Base-by-base conservation (phyloP, 2,329 filamentous ascomycete genomes). In the Calycina herbarum region DNA sequence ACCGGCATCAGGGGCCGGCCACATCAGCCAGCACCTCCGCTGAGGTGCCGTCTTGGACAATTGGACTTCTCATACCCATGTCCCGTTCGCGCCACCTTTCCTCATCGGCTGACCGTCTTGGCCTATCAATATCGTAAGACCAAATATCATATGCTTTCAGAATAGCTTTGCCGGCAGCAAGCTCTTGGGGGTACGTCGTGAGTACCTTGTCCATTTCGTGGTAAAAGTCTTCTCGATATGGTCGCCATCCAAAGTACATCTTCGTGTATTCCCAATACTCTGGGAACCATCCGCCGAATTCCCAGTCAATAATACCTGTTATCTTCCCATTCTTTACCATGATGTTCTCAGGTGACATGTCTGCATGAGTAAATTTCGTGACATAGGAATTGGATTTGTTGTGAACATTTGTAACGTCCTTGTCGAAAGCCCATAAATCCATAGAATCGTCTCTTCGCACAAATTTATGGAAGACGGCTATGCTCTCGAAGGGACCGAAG, bases 231-330 rank as follows among this genome's bases (percentile, higher is more conserved):
- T 59, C 42, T 59, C 62, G 62, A 51, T 64, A 64, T 59, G 62
- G 62, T 60, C 62, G 62, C 62, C 62, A 64, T 59, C 62, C 56
- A 56, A 59, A 64, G 42, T 56, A 60, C 62, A 62, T 62, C 59
- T 65, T 67, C 45, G 62, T 61, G 57, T 68, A 68, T 20, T 68
- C 66, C 64, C 64, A 66, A 61, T 65, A 66, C 51, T 67, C 67
- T 20, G 67, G 67, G 40, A 24, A 59, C 61, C 58, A 68, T 27
- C 67, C 67, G 33, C 17, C 33, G 17, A 38, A 62, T 54, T 68
- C 67, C 67, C 67, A 67, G 62, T 68, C 67, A 33, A 68, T 35
- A 6, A 68, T 27, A 13, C 27, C 67, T 54, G 59, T 59, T 27
- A 68, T 57, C 59, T 62, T 63, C 38, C 62, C 64, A 42, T 67